Percentiles rank a stretch among this genome's conserved stretches.
Evolutionary conservation across 208 protist species (phyloP).

Genomic region (Jaenimonas drosophilae): DNA sequence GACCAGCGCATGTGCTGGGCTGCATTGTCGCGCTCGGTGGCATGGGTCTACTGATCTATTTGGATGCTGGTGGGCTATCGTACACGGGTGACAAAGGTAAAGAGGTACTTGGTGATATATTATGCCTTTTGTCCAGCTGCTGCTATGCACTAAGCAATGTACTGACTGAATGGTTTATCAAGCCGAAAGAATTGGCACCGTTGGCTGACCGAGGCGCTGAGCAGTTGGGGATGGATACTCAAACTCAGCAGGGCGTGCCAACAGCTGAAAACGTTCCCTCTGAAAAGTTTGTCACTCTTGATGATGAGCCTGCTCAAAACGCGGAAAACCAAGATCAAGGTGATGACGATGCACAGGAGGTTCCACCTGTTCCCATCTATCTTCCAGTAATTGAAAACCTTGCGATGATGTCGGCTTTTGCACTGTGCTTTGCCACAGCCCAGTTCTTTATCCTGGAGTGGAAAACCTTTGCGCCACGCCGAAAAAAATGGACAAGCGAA

Average conservation of each 20-base stretch:
- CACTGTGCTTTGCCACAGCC: constrained; percentile 44
- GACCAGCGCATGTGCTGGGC: constrained; percentile 73
- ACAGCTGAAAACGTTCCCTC: not conserved
- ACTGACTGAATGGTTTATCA: constrained; percentile 83
- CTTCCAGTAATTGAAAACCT: constrained; percentile 72
- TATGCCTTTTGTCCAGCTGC: constrained; percentile 62
- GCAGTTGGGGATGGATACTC: not conserved
- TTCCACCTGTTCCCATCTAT: constrained; percentile 37
- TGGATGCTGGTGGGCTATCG: constrained; percentile 64
- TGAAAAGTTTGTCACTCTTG: not conserved
- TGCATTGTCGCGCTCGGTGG: constrained; percentile 72
- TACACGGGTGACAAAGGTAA: constrained; percentile 20
- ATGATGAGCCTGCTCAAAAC: not conserved
- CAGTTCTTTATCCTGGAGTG: constrained; percentile 78
- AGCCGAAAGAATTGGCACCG: constrained; percentile 13
- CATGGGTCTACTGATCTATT: constrained; percentile 56
- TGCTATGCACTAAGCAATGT: constrained; percentile 91
- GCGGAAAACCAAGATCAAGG: constrained; percentile 1
- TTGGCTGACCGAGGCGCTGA: not conserved
- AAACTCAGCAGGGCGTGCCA: not conserved
- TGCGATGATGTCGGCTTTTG: constrained; percentile 64
- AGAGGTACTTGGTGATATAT: constrained; percentile 71
- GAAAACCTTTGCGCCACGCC: constrained; percentile 33
- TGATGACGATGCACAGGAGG: constrained; percentile 8
- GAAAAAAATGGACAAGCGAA: constrained; percentile 33